Conservation (phyloP, 2,329 filamentous ascomycete genomes). For the Zarea fungicola region DNA sequence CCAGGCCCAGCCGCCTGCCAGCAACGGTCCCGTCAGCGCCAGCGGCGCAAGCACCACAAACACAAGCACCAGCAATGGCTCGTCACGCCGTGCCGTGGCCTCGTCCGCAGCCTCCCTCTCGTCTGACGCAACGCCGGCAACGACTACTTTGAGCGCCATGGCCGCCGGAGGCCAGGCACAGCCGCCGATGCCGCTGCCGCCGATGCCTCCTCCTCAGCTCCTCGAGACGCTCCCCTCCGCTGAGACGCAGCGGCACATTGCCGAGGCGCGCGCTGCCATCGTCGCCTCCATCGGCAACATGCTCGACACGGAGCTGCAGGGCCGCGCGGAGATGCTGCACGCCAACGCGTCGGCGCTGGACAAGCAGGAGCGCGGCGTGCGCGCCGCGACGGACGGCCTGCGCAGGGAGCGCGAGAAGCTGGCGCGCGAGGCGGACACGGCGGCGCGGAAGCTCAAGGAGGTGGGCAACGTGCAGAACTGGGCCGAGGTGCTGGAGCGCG, state of each 20-base stretch:
- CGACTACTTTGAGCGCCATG: neutral
- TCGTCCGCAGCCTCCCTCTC: constrained; percentile 2
- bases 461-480: constrained; percentile 80
- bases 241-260: constrained; percentile 42
- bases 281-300: constrained; percentile 63
- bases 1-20: neutral
- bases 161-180: too few species aligned
- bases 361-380: constrained; percentile 62
- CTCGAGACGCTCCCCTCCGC: constrained; percentile 36
- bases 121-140: neutral
- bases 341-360: constrained; percentile 59
- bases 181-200: constrained; percentile 16
- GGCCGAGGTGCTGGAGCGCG: constrained; percentile 73
- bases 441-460: constrained; percentile 65
- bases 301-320: constrained; percentile 62
- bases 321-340: constrained; percentile 65
- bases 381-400: constrained; percentile 54
- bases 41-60: constrained; percentile 8
- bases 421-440: constrained; percentile 57
- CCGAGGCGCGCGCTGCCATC: constrained; percentile 54
- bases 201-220: constrained; percentile 19
- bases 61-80: neutral
- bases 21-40: neutral
- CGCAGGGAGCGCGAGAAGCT: constrained; percentile 61
- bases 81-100: neutral